Base-by-base conservation (phyloP, 345 rosid species). In the Boechera retrofracta region DNA sequence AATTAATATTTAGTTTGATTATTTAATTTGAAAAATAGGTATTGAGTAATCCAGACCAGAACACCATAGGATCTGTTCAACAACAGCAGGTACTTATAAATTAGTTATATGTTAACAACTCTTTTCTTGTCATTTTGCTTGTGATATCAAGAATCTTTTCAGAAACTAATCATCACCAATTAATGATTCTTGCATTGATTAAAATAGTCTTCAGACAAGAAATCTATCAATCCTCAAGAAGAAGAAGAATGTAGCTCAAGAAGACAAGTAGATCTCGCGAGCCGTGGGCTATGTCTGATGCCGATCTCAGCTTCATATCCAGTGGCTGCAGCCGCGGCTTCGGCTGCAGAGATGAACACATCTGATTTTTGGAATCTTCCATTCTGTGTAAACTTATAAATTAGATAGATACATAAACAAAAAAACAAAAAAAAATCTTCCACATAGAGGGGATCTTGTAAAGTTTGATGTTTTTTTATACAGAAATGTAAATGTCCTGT, bases 271-370 rank as follows among this genome's bases (percentile, higher is more conserved):
- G 96, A 89, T 80, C 86, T 94, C 4, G 82, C 79, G 49, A 90
- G 93, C 81, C 87, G 89, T 64, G 98, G 98, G 39, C 79, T 94
- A 21, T 91, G 98, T 77, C 83, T 94, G 57, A 93, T 91, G 77
- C 96, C 96, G 4, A 82, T 91, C 26, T 83, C 98, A 12, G 87
- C 86, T 83, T 84, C 91, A 58, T 89, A 82, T 74, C 89, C 90
- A 2, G 87, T 88, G 13, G 86, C 81, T 78, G 76, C 76, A 56
- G 81, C 80, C 0, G 58, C 80, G 11, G 76, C 80, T 64, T 64
- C 77, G 0, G 67, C 68, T 48, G 77, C 91, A 29, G 89, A 87
- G 55, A 92, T 89, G 84, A 78, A 87, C 58, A 68, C 89, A 10
- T 85, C 80, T 15, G 95, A 88, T 73, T 87, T 87, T 47, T 92